Evolutionary conservation across 148 eudicot species (phyloP).

Genomic region (Selenicereus undatus): DNA sequence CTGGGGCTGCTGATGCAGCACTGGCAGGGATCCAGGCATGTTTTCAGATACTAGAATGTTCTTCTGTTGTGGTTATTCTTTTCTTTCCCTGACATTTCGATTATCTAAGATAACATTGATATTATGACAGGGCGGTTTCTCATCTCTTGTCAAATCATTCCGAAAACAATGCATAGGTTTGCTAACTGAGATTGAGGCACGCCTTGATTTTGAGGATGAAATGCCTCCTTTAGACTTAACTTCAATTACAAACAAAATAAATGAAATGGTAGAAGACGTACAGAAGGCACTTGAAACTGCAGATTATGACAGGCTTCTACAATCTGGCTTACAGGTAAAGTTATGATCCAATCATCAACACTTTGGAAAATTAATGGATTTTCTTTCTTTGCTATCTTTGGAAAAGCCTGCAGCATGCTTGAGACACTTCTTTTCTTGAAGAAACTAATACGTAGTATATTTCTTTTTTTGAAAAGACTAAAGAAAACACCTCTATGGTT

Average conservation of each 20-base stretch:
- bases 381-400: neutral
- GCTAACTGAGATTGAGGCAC: constrained; percentile 97
- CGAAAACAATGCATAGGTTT: constrained; percentile 79
- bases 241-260: constrained; percentile 41
- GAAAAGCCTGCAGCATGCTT: neutral
- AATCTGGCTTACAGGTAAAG: constrained; percentile 84
- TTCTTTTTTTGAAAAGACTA: neutral
- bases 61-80: constrained; percentile 3
- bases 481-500: neutral
- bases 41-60: constrained; percentile 5
- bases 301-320: constrained; percentile 87
- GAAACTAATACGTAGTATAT: no score
- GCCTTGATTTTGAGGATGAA: constrained; percentile 97
- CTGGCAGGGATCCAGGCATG: constrained; percentile 90
- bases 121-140: constrained; percentile 79
- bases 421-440: neutral
- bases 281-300: constrained; percentile 78
- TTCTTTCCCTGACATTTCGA: neutral
- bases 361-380: neutral
- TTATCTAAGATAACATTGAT: neutral
- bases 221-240: constrained; percentile 77
- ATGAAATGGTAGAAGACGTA: constrained; percentile 57
- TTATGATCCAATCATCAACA: neutral
- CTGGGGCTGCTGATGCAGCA: constrained; percentile 94
- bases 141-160: constrained; percentile 67